Conservation (phyloP, 345 rosid genomes). For the Noccaea bulbosa region DNA sequence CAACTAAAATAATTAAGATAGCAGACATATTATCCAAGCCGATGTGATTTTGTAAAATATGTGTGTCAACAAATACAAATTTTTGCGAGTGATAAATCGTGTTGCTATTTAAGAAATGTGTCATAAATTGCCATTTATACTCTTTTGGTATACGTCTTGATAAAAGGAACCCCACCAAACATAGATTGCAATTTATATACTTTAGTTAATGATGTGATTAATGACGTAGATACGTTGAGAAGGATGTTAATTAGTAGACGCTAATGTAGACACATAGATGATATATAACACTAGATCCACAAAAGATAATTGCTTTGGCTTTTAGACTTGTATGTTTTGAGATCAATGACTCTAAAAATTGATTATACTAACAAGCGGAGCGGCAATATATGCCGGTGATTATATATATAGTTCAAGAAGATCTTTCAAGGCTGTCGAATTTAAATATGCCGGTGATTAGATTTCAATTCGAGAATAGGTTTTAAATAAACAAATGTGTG, state of each 20-base stretch:
- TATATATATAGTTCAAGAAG: too few relatives aligned
- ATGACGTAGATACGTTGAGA: not conserved
- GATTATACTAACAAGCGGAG: too few relatives aligned
- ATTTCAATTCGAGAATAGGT: not conserved
- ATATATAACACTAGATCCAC: too few relatives aligned
- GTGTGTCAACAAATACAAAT: not conserved
- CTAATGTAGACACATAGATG: too few relatives aligned
- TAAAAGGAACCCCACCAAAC: not conserved
- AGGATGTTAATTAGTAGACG: too few relatives aligned
- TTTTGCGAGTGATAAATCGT: not conserved
- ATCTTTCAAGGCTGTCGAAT: too few relatives aligned
- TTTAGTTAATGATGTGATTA: constrained; percentile 25
- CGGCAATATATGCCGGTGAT: too few relatives aligned
- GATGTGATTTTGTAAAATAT: not conserved
- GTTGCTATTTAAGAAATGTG: not conserved
- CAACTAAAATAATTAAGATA: too few relatives aligned
- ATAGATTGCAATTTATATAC: constrained; percentile 5
- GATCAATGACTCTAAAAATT: too few relatives aligned
- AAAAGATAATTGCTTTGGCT: too few relatives aligned
- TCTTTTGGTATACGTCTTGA: not conserved
- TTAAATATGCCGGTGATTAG: too few relatives aligned
- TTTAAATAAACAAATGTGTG: not conserved
- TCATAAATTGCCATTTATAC: not conserved
- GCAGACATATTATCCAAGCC: not conserved
- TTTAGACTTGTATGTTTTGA: too few relatives aligned